Conservation (phyloP, 2,329 filamentous ascomycete species). For the Calonectria leucothoes region DNA sequence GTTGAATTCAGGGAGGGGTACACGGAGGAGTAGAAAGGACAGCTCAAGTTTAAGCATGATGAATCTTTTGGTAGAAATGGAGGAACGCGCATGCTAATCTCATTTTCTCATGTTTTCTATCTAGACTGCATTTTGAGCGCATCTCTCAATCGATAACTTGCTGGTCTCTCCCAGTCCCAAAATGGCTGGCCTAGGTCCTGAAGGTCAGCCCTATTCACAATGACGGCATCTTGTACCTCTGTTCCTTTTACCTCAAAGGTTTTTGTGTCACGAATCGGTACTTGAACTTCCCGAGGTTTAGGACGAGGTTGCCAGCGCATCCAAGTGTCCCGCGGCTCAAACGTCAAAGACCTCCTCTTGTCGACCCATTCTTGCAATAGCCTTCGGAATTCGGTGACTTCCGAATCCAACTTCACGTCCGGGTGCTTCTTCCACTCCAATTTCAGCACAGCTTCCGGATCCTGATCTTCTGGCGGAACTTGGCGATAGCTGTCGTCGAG, state of each 20-base stretch:
- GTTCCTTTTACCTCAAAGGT: background rate
- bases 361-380: background rate
- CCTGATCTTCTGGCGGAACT: no score
- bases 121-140: background rate
- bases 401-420: background rate
- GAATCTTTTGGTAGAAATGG: no score
- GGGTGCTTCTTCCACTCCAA: background rate
- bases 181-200: background rate
- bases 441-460: background rate
- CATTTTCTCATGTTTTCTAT: background rate
- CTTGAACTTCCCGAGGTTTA: background rate
- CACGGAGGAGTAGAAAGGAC: no score
- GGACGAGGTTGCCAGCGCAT: background rate
- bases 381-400: background rate
- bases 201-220: background rate
- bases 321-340: background rate
- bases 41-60: no score
- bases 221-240: background rate
- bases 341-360: background rate
- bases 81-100: no score
- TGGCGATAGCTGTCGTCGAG: no score
- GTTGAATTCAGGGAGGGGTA: no score
- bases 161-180: background rate
- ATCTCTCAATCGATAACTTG: background rate
- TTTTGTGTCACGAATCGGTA: background rate